Evolutionary conservation across 2,329 filamentous ascomycete genomes (phyloP), one percentile per base, ranked within the genome.

Genomic region (Ceratocystis diversiconidia): DNA sequence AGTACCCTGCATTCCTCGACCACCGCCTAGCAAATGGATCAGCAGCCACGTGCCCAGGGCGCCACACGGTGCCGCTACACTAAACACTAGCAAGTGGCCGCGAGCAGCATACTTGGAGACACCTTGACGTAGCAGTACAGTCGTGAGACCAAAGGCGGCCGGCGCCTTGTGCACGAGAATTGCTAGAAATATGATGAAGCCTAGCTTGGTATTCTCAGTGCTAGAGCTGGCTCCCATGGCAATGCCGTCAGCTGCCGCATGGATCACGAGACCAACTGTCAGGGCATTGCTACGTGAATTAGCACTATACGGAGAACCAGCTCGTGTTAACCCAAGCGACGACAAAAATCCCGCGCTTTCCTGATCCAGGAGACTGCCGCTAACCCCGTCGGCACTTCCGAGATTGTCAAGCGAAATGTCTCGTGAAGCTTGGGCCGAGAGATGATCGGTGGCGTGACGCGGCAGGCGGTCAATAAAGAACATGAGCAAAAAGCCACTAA

Each of bases 131-230:
- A 99, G 79, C 60, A 99, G 77, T 1, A 96, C 84, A 1, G 91
- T 92, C 0, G 92, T 97, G 61, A 99, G 78, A 0, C 94, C 94
- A 76, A 99, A 99, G 0, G 94, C 92, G 1, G 94, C 94, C 0
- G 92, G 92, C 1, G 91, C 92, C 77, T 97, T 99, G 76, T 99
- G 94, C 5, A 97, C 84, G 89, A 99, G 95, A 70, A 99, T 94
- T 10, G 94, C 94, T 50, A 96, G 76, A 74, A 99, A 99, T 48
- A 99, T 90, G 70, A 99, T 89, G 68, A 97, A 85, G 44, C 89
- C 90, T 10, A 99, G 78, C 66, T 87, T 87, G 68, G 84, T 84
- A 70, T 90, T 86, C 1, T 84, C 79, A 2, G 85, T 83, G 3
- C 89, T 87, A 2, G 88, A 89, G 0, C 92, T 96, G 28, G 94